Evolutionary conservation across 129 eudicot genomes (phyloP).

Genomic region (Chrysanthemum seticuspe): DNA sequence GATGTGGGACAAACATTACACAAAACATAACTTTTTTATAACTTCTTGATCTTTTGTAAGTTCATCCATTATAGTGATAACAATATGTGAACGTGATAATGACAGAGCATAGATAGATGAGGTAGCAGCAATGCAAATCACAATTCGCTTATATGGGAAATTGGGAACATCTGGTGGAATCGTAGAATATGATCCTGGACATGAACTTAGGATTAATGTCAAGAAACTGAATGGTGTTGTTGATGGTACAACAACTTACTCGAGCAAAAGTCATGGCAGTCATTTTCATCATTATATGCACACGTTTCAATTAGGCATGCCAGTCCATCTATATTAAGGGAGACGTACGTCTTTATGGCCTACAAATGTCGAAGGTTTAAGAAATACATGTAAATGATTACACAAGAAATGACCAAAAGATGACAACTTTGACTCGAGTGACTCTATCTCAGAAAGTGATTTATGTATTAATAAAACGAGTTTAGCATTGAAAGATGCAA

Average conservation of each 20-base stretch:
- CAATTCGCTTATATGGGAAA: too few species aligned
- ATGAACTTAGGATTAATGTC: too few species aligned
- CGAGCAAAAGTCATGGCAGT: slow-evolving; percentile 38
- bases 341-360: slow-evolving; percentile 43
- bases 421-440: slow-evolving; percentile 30
- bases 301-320: slow-evolving; percentile 35
- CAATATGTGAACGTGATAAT: too few species aligned
- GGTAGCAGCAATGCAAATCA: too few species aligned
- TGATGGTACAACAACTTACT: slow-evolving; percentile 39
- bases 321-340: slow-evolving; percentile 43
- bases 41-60: too few species aligned
- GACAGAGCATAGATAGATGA: too few species aligned
- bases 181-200: too few species aligned
- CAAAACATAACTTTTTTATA: too few species aligned
- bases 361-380: slow-evolving; percentile 31
- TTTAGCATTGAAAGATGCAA: slow-evolving; percentile 11
- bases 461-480: slow-evolving; percentile 48
- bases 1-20: too few species aligned
- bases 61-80: too few species aligned
- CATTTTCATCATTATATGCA: slow-evolving; percentile 46
- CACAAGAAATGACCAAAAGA: slow-evolving; percentile 36
- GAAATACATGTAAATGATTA: slow-evolving; percentile 34
- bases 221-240: too few species aligned
- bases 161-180: too few species aligned
- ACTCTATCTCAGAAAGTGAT: slow-evolving; percentile 52